Evolutionary conservation across 2,329 filamentous ascomycete species (phyloP).

Genomic region (Fusarium foetens): DNA sequence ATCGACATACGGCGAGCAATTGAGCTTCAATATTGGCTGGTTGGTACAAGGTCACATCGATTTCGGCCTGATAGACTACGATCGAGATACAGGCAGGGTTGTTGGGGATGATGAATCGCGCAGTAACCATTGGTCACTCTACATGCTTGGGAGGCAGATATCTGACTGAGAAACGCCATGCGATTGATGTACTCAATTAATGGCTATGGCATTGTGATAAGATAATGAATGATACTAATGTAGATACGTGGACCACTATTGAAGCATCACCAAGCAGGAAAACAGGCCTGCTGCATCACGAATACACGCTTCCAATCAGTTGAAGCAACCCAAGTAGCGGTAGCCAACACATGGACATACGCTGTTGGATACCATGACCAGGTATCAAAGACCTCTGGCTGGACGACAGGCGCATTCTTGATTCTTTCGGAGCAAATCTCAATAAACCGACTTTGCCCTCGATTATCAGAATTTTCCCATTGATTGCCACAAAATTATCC

Average conservation of each 20-base stretch:
- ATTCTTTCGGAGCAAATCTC: neutral
- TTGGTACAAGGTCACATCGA: neutral
- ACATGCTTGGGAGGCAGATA: neutral
- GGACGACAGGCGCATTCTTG: neutral
- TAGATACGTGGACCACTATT: constrained; percentile 15
- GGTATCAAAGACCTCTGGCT: constrained; percentile 7
- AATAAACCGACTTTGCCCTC: neutral
- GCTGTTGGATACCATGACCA: constrained; percentile 14
- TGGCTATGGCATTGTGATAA: neutral
- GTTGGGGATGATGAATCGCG: neutral
- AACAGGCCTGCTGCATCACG: constrained; percentile 14
- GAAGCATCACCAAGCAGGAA: constrained; percentile 13
- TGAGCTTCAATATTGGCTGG: neutral
- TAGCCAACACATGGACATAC: constrained; percentile 19
- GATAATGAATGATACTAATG: constrained; percentile 1
- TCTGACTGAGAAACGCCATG: neutral
- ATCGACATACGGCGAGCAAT: neutral
- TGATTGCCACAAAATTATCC: constrained; percentile 27
- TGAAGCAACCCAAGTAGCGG: constrained; percentile 19
- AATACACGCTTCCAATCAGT: constrained; percentile 16
- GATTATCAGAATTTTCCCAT: constrained; percentile 17
- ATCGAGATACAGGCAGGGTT: constrained; percentile 1
- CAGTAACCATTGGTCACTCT: neutral
- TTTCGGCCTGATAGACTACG: constrained; percentile 6
- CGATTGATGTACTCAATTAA: neutral